These are phyloP conservation scores for Globisporangium uncinulatum DNA, from an alignment of 352 stramenopile genomes.

Conservation along the genomic window DNA sequence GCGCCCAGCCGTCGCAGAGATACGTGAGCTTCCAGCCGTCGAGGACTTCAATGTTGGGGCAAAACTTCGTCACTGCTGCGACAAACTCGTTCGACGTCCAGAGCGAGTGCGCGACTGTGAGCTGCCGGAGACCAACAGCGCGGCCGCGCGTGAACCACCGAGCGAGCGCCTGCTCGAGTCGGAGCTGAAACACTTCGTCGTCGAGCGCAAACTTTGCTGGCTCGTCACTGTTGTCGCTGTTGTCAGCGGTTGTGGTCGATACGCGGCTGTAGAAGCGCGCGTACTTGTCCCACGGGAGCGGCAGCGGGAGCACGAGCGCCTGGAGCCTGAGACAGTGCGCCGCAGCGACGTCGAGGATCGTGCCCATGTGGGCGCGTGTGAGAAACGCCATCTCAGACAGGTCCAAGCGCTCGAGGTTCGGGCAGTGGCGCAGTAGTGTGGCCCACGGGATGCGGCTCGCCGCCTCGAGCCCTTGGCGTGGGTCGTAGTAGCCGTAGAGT, in stretches of 20 bases:
- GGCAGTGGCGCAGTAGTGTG: constrained; percentile 23
- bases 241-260: neutral
- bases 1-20: neutral
- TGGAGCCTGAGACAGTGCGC: constrained; percentile 40
- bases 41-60: constrained; percentile 44
- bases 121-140: constrained; percentile 25
- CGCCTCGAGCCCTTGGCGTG: constrained; percentile 17
- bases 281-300: constrained; percentile 35
- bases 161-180: constrained; percentile 30
- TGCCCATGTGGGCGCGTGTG: constrained; percentile 24
- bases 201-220: constrained; percentile 14
- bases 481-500: constrained; percentile 45
- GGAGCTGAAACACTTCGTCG: constrained; percentile 20
- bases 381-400: constrained; percentile 48
- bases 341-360: constrained; percentile 30
- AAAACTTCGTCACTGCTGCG: constrained; percentile 32
- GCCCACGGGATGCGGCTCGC: constrained; percentile 20
- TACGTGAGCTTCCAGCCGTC: constrained; percentile 56
- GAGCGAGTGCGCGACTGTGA: constrained; percentile 35
- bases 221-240: constrained; percentile 1
- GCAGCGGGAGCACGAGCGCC: constrained; percentile 33
- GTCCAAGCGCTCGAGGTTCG: constrained; percentile 43
- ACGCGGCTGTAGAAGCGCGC: constrained; percentile 16
- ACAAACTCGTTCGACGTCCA: constrained; percentile 37
- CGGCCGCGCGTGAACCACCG: constrained; percentile 32